A percentile compares a stretch with the other conserved stretches of the same genome.
Evolutionary conservation across 1,284 basidiomycete species (phyloP).

Genomic region (Malassezia obtusa): DNA sequence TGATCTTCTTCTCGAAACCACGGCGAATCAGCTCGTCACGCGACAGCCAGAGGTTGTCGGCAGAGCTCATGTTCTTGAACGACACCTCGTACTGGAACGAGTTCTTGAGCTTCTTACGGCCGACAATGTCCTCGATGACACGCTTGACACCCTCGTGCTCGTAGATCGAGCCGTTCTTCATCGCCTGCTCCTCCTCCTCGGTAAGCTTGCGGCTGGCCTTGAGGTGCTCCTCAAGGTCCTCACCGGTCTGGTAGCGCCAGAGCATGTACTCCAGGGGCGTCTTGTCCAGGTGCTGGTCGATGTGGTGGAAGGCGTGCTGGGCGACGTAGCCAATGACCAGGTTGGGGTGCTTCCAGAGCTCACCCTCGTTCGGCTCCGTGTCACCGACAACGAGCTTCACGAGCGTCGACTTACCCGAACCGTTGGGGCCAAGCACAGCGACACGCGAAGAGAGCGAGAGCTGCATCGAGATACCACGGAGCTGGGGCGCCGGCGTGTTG

Average conservation of each 20-base stretch:
- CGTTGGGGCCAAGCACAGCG: constrained; percentile 48
- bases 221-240: constrained; percentile 48
- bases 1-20: constrained; percentile 45
- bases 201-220: constrained; percentile 38
- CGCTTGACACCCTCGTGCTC: constrained; percentile 47
- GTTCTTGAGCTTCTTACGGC: constrained; percentile 49
- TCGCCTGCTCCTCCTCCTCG: constrained; percentile 35
- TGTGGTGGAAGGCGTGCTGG: constrained; percentile 49
- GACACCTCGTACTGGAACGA: constrained; percentile 48
- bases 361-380: constrained; percentile 45
- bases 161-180: constrained; percentile 47
- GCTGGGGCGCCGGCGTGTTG: constrained; percentile 42
- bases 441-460: constrained; percentile 48
- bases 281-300: constrained; percentile 49
- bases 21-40: constrained; percentile 44
- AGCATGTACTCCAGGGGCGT: constrained; percentile 49
- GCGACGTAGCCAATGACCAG: constrained; percentile 49
- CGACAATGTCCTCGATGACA: constrained; percentile 45
- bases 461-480: constrained; percentile 46
- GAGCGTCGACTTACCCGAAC: constrained; percentile 47
- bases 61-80: constrained; percentile 48
- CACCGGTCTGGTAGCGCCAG: constrained; percentile 49
- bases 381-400: constrained; percentile 48
- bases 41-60: constrained; percentile 46
- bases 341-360: constrained; percentile 49